Evolutionary conservation across 1,284 basidiomycete species (phyloP), one percentile per base, ranked within the genome.

Genomic region (Phlebopus sp.): DNA sequence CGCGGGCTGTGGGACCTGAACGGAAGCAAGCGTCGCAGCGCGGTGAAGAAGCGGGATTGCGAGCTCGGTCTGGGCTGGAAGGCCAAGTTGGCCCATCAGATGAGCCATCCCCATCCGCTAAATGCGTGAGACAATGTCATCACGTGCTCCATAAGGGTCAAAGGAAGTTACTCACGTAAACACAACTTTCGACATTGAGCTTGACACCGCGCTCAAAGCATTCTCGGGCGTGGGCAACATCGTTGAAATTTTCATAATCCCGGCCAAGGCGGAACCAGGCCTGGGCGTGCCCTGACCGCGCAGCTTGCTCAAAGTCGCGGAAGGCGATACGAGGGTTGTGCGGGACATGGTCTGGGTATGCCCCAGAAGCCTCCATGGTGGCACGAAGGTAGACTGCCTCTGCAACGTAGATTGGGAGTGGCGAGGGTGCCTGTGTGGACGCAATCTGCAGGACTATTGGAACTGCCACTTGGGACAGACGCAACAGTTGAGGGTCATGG

Each of bases 101-200:
- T 92, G 75, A 0, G 92, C 92, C 86, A 97, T 96, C 2, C 91
- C 93, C 71, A 95, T 78, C 1, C 92, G 83, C 86, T 92, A 59
- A 15, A 44, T 36, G 23, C 37, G 30, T 44, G 43, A 41, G 43
- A 50, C 47, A 21, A 55, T 31, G 42, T 13, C 38, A 30, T 37
- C 35, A 36, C 37, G 29, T 39, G 36, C 18, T 3, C 21, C 2
- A 9, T 19, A 2, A 13, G 31, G n/a, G 30, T 35, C 10, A 43
- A 19, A 37, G 21, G 47, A 32, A 15, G 36, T 31, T 0, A 80
- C 87, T 62, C 62, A 90, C 88, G 63, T 93, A 94, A 51, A 85
- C 71, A 66, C 82, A 90, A 45, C 82, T 82, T 49, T 86, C 86
- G 42, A 92, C 87, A 15, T 77, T 78, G 14, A 74, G 69, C 52